Conservation (phyloP, 106 monocot genomes). For the Phalaenopsis equestris region DNA sequence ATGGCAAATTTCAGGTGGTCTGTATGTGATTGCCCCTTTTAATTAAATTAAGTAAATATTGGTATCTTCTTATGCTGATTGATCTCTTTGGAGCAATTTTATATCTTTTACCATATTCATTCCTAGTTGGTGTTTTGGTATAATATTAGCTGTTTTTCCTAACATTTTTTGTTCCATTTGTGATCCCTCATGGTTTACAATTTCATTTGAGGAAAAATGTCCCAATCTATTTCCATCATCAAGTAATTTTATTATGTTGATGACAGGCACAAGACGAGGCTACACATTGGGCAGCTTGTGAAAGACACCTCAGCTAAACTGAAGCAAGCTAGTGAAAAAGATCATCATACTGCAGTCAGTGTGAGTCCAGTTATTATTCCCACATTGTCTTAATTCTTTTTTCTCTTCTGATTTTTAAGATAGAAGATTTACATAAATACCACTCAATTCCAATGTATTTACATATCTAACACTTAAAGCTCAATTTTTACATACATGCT, state of each 20-base stretch:
- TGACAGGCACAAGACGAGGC: slow-evolving; percentile 61
- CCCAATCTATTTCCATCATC: background rate
- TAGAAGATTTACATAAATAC: background rate
- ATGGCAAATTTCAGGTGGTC: too few relatives aligned
- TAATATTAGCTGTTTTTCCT: background rate
- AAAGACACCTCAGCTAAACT: slow-evolving; percentile 83
- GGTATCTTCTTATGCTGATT: too few relatives aligned
- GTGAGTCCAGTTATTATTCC: slow-evolving; percentile 22
- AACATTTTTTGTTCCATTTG: background rate
- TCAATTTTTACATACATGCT: too few relatives aligned
- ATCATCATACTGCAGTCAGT: slow-evolving; percentile 52
- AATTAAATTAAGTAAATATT: too few relatives aligned
- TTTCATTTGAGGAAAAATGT: background rate
- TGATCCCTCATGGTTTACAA: background rate
- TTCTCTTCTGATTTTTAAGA: background rate
- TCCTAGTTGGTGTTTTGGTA: background rate
- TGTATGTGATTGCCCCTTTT: too few relatives aligned
- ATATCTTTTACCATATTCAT: background rate
- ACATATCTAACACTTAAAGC: too few relatives aligned
- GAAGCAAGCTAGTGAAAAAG: slow-evolving; percentile 60
- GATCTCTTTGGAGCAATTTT: too few relatives aligned
- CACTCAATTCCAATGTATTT: too few relatives aligned
- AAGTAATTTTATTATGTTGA: slow-evolving; percentile 7
- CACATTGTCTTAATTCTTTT: background rate
- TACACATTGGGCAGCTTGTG: slow-evolving; percentile 59